phyloP scores from a whole-genome alignment of 495 filamentous ascomycete genomes.

The Aspergillus cavernicola region DNA sequence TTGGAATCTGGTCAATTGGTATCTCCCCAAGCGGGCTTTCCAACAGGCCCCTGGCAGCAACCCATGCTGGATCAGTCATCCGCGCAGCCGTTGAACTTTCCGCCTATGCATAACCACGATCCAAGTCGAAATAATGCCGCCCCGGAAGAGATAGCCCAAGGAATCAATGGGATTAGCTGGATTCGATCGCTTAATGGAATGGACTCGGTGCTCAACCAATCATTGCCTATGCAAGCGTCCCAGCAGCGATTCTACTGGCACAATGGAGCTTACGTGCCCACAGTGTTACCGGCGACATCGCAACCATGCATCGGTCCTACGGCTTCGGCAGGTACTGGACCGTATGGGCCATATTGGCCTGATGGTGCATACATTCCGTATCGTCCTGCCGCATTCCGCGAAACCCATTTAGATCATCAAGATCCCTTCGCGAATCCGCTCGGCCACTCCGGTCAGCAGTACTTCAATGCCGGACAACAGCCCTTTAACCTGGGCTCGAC shows the following conservation, averaged over 20 bases:
- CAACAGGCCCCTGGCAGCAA: conserved; percentile 33
- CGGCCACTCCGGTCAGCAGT: conserved; percentile 17
- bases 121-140: conserved; percentile 18
- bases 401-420: conserved; percentile 47
- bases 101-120: conserved; percentile 42
- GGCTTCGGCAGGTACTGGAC: conserved; percentile 65
- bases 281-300: conserved; percentile 65
- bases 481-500: conserved; percentile 26
- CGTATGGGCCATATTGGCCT: conserved; percentile 75
- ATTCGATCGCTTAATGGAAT: conserved; percentile 45
- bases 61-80: conserved; percentile 23
- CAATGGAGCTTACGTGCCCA: conserved; percentile 57
- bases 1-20: conserved; percentile 38
- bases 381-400: conserved; percentile 60
- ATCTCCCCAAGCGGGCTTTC: conserved; percentile 26
- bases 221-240: conserved; percentile 36
- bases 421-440: conserved; percentile 19
- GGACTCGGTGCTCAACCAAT: conserved; percentile 51
- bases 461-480: conserved; percentile 30
- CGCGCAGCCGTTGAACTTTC: conserved; percentile 38
- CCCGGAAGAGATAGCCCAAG: conserved; percentile 32
- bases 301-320: conserved; percentile 70
- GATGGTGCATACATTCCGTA: conserved; percentile 76
- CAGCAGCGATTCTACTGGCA: conserved; percentile 38
- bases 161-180: conserved; percentile 39